These are phyloP conservation scores for Kodamaea fungicola DNA, from an alignment of 1,139 yeast species.

Conservation along the genomic window DNA sequence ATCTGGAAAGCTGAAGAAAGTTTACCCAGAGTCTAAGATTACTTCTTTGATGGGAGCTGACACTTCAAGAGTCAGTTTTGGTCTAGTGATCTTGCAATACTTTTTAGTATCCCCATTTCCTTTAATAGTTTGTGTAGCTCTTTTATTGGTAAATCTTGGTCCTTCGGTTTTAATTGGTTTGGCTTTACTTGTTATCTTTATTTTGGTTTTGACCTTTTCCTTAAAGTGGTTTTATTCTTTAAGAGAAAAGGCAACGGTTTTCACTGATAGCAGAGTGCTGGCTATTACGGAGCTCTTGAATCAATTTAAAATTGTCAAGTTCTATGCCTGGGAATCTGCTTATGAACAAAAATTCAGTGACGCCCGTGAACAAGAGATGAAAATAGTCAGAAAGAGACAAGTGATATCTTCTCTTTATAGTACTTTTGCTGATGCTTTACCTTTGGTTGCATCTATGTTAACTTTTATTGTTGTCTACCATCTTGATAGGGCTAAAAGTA, in stretches of 20 bases:
- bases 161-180: conserved; percentile 67
- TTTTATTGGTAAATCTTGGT: conserved; percentile 69
- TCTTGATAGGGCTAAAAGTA: conserved; percentile 37
- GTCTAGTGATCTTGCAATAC: conserved; percentile 67
- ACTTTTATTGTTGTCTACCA: conserved; percentile 71
- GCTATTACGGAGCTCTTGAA: conserved; percentile 62
- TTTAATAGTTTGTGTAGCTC: conserved; percentile 54
- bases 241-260: conserved; percentile 43
- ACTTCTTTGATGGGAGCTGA: conserved; percentile 70
- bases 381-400: conserved; percentile 47
- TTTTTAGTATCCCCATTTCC: conserved; percentile 62
- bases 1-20: conserved; percentile 25
- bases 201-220: conserved; percentile 37
- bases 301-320: conserved; percentile 66
- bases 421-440: conserved; percentile 57
- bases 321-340: conserved; percentile 66
- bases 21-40: conserved; percentile 30
- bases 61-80: conserved; percentile 74
- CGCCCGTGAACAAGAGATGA: conserved; percentile 49
- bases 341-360: conserved; percentile 44
- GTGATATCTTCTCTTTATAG: conserved; percentile 55
- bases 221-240: conserved; percentile 39
- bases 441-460: conserved; percentile 65
- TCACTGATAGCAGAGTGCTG: conserved; percentile 58
- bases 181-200: conserved; percentile 31